Conservation (phyloP, 2,329 filamentous ascomycete species). For the Fusarium begoniae region DNA sequence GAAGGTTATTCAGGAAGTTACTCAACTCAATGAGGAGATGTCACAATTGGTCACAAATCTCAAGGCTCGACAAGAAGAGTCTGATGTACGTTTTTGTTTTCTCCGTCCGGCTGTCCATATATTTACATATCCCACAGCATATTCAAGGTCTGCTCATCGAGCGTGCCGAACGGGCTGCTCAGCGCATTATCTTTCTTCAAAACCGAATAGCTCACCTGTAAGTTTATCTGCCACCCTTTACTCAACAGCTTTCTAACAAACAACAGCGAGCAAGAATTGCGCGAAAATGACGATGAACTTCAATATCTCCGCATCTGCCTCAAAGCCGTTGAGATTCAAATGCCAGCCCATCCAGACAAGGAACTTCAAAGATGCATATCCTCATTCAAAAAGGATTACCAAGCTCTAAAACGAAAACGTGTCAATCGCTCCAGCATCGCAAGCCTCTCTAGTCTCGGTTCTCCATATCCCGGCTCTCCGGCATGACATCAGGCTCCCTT, state of each 20-base stretch:
- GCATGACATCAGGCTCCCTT: constrained; percentile 18
- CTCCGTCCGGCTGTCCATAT: constrained; percentile 29
- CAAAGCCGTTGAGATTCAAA: constrained; percentile 69
- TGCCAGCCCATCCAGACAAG: constrained; percentile 60
- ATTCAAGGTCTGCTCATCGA: constrained; percentile 69
- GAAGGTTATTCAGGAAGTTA: constrained; percentile 49
- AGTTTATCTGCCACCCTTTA: constrained; percentile 26
- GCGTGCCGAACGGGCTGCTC: constrained; percentile 65
- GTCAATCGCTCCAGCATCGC: constrained; percentile 46
- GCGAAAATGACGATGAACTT: constrained; percentile 67
- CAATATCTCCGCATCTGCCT: constrained; percentile 69
- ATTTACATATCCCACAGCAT: constrained; percentile 54
- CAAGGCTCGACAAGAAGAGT: constrained; percentile 66
- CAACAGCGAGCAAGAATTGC: constrained; percentile 63
- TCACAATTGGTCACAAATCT: constrained; percentile 60
- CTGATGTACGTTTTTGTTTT: constrained; percentile 56
- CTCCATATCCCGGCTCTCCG: constrained; percentile 40
- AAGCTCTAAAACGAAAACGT: constrained; percentile 57
- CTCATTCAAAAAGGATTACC: constrained; percentile 69
- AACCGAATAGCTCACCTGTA: constrained; percentile 67
- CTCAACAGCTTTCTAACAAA: constrained; percentile 8
- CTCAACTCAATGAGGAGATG: constrained; percentile 60
- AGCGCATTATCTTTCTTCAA: constrained; percentile 69
- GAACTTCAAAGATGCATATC: constrained; percentile 68
- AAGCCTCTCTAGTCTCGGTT: constrained; percentile 42